These are phyloP conservation scores for Curvularia spicifera DNA, from an alignment of 2,329 filamentous ascomycete genomes.

Conservation along the genomic window DNA sequence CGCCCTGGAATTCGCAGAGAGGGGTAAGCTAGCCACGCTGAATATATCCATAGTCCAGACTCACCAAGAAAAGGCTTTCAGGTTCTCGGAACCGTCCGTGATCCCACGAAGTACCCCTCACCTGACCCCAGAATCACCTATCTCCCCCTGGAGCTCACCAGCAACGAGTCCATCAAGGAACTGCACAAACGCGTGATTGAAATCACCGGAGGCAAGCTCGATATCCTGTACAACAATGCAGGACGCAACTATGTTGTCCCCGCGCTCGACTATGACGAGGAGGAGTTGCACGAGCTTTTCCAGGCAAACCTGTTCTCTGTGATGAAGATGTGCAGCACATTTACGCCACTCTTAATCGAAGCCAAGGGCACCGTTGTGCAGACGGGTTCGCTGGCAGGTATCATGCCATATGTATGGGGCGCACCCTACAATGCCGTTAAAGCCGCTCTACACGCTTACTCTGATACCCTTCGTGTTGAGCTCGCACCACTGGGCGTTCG, in stretches of 20 bases:
- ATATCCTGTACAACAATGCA: constrained; percentile 66
- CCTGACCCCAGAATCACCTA: constrained; percentile 61
- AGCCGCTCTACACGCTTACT: constrained; percentile 65
- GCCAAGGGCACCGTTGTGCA: constrained; percentile 55
- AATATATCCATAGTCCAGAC: background rate
- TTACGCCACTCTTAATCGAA: constrained; percentile 60
- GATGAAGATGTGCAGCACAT: constrained; percentile 64
- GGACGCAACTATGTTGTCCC: constrained; percentile 64
- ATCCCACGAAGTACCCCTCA: constrained; percentile 57
- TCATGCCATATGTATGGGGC: constrained; percentile 47
- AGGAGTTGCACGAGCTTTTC: constrained; percentile 42
- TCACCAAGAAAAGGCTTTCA: constrained; percentile 51
- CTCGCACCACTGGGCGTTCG: constrained; percentile 58
- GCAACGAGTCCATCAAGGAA: constrained; percentile 55
- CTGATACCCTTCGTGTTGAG: constrained; percentile 64
- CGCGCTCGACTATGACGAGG: constrained; percentile 60
- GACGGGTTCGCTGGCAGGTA: constrained; percentile 54
- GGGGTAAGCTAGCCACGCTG: constrained; percentile 35
- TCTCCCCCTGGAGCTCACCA: constrained; percentile 61
- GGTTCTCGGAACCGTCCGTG: constrained; percentile 65
- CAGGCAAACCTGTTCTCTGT: constrained; percentile 62
- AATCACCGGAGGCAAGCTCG: constrained; percentile 58
- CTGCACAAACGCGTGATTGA: constrained; percentile 56
- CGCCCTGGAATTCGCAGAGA: constrained; percentile 62
- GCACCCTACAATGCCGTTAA: constrained; percentile 64